Percentiles rank a stretch among this genome's conserved stretches.
Evolutionary conservation across 306 rosid genomes (phyloP).

Genomic region (Fragaria iinumae): DNA sequence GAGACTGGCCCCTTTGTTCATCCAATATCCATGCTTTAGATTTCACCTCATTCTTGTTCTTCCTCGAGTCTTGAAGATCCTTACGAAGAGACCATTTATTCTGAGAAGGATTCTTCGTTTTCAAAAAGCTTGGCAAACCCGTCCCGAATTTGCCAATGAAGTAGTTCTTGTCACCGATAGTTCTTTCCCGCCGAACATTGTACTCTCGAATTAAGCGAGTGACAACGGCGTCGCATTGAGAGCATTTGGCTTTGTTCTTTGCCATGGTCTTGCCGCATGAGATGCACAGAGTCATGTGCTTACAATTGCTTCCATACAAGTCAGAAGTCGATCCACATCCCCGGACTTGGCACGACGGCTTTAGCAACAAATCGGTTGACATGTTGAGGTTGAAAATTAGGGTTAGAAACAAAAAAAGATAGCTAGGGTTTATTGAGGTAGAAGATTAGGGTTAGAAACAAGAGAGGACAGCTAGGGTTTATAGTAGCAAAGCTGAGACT

Average conservation of each 20-base stretch:
- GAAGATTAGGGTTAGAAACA: no score
- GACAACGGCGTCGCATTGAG: conserved; percentile 62
- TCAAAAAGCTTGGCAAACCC: conserved; percentile 84
- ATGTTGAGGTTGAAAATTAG: conserved; percentile 17
- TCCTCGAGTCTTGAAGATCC: neutral
- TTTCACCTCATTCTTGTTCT: conserved; percentile 56
- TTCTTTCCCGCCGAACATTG: conserved; percentile 66
- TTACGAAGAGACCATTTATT: conserved; percentile 76
- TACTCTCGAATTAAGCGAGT: conserved; percentile 88
- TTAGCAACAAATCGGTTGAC: conserved; percentile 59
- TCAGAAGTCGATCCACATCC: conserved; percentile 80
- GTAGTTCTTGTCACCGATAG: conserved; percentile 52
- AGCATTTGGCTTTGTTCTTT: conserved; percentile 61
- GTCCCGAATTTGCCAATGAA: conserved; percentile 68
- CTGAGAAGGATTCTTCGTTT: conserved; percentile 66
- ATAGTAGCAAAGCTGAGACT: neutral
- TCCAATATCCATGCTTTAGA: conserved; percentile 87
- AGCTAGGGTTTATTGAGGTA: neutral
- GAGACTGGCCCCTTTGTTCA: conserved; percentile 84
- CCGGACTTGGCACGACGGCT: conserved; percentile 44
- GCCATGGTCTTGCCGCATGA: conserved; percentile 84
- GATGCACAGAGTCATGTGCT: conserved; percentile 84
- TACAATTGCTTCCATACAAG: conserved; percentile 91
- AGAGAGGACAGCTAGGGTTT: neutral
- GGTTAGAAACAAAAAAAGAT: neutral